These are phyloP conservation scores for Penicillium macrosclerotiorum DNA, from an alignment of 495 filamentous ascomycete genomes.

Conservation along the genomic window DNA sequence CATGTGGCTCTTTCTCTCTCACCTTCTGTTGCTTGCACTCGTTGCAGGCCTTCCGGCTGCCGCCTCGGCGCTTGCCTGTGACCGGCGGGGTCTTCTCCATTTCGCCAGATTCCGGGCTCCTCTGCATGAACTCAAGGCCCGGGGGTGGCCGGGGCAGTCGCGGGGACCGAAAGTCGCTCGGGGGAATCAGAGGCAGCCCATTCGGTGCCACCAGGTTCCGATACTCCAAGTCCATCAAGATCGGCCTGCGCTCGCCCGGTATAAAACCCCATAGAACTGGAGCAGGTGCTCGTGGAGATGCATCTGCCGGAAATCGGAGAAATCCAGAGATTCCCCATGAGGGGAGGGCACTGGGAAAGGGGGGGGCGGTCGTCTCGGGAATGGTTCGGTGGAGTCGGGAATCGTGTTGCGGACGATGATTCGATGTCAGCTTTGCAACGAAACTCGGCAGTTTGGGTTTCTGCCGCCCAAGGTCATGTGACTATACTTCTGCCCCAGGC, in stretches of 20 bases:
- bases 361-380: constrained; percentile 4
- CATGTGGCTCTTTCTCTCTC: constrained; percentile 12
- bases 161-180: constrained; percentile 45
- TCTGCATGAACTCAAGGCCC: constrained; percentile 33
- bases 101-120: constrained; percentile 34
- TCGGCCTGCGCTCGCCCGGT: constrained; percentile 33
- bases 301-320: constrained; percentile 50
- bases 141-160: constrained; percentile 36
- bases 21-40: constrained; percentile 54
- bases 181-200: constrained; percentile 34
- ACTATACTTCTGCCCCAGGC: background rate
- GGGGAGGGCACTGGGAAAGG: constrained; percentile 2
- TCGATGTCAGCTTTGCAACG: background rate
- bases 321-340: too few relatives aligned
- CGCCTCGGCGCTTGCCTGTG: constrained; percentile 47
- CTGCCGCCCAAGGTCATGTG: background rate
- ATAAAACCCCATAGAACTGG: constrained; percentile 33
- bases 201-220: constrained; percentile 39
- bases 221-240: constrained; percentile 43
- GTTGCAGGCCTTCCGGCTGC: constrained; percentile 49
- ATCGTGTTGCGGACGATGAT: background rate
- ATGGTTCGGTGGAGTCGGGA: constrained; percentile 2
- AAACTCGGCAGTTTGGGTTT: constrained; percentile 4
- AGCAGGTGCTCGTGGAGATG: constrained; percentile 19
- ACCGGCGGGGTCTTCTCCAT: constrained; percentile 46